Percentiles rank a stretch among this genome's conserved stretches.
These are phyloP conservation scores for Monilinia fructigena DNA, from an alignment of 2,329 filamentous ascomycete genomes.

Conservation along the genomic window DNA sequence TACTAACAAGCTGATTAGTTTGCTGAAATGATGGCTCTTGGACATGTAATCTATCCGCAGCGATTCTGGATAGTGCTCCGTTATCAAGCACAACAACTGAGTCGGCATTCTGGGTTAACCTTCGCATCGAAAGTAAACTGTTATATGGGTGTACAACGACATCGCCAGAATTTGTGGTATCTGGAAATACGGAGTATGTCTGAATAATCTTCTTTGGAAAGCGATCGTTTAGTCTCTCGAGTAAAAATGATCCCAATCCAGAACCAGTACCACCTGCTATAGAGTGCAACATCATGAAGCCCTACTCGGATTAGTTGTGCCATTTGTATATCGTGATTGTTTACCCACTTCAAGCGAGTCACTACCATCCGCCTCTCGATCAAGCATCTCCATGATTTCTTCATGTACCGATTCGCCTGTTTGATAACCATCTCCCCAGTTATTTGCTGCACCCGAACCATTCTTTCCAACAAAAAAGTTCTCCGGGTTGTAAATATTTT, in stretches of 20 bases:
- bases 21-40: constrained; percentile 96
- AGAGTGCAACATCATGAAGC: constrained; percentile 98
- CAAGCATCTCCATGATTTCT: constrained; percentile 99
- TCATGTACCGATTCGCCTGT: constrained; percentile 90
- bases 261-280: constrained; percentile 97
- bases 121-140: constrained; percentile 85
- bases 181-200: constrained; percentile 97
- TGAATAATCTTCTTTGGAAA: constrained; percentile 99
- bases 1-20: constrained; percentile 82
- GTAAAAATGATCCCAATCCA: constrained; percentile 89
- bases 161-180: constrained; percentile 81
- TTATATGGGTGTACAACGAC: constrained; percentile 99
- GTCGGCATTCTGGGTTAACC: constrained; percentile 93
- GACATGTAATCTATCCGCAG: constrained; percentile 89
- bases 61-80: constrained; percentile 87
- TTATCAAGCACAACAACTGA: constrained; percentile 98
- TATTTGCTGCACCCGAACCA: constrained; percentile 92
- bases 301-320: constrained; percentile 49
- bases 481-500: constrained; percentile 99
- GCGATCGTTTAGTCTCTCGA: constrained; percentile 92
- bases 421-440: constrained; percentile 96
- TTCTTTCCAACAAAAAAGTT: constrained; percentile 98
- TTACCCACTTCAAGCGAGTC: constrained; percentile 81
- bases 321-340: constrained; percentile 14
- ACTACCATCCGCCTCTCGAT: constrained; percentile 95